phyloP scores from a whole-genome alignment of 768 basidiomycete species.

The Rhizopogon vinicolor region DNA sequence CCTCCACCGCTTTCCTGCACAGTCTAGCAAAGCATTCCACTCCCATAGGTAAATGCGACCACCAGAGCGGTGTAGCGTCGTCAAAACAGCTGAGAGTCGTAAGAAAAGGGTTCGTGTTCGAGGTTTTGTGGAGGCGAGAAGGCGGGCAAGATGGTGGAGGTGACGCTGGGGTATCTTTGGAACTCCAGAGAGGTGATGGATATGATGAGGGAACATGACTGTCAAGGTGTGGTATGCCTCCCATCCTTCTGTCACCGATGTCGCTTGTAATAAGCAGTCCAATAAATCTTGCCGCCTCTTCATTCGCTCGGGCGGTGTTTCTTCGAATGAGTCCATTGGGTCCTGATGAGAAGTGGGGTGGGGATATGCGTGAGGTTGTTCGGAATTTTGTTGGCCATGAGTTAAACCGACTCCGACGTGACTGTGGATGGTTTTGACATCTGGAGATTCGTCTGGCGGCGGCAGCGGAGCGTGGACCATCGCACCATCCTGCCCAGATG shows the following conservation, averaged over 20 bases:
- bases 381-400: conserved; percentile 6
- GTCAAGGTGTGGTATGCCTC: conserved; percentile 30
- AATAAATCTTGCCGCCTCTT: conserved; percentile 19
- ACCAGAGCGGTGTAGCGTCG: conserved; percentile 49
- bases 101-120: conserved; percentile 58
- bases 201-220: conserved; percentile 21
- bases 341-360: not conserved
- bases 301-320: conserved; percentile 10
- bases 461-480: not conserved
- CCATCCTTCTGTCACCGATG: conserved; percentile 35
- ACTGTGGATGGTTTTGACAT: conserved; percentile 3
- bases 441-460: not conserved
- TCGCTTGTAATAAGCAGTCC: conserved; percentile 29
- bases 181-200: not conserved
- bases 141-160: conserved; percentile 58
- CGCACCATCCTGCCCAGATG: not conserved
- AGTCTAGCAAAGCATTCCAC: conserved; percentile 74
- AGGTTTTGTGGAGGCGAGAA: conserved; percentile 49
- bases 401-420: conserved; percentile 5
- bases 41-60: conserved; percentile 56
- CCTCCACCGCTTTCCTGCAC: conserved; percentile 62
- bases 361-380: not conserved
- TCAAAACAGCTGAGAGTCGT: conserved; percentile 65
- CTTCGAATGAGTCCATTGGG: not conserved
- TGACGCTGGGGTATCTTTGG: conserved; percentile 30